Conservation (phyloP, 2,329 filamentous ascomycete species). For the Metarhizium guizhouense region DNA sequence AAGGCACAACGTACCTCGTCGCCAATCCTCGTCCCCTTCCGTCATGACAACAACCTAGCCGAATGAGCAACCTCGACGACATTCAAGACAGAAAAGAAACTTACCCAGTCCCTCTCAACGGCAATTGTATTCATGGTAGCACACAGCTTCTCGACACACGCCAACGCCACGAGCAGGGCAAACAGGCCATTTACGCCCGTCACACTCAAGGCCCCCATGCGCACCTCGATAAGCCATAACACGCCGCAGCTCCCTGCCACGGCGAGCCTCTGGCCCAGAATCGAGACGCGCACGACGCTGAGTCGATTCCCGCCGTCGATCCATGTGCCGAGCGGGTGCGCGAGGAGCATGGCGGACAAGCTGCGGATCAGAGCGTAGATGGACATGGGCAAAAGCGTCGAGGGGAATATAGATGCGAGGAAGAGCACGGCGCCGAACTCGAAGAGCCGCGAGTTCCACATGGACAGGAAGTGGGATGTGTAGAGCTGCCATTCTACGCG, state of each 20-base stretch:
- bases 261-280: slow-evolving; percentile 11
- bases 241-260: too few species aligned
- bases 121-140: too few species aligned
- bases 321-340: slow-evolving; percentile 46
- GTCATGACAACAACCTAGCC: slow-evolving; percentile 16
- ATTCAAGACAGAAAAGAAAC: slow-evolving; percentile 38
- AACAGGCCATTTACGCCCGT: too few species aligned
- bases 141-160: too few species aligned
- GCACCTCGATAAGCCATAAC: too few species aligned
- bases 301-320: slow-evolving; percentile 50
- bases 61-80: slow-evolving; percentile 31
- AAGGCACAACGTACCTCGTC: not conserved
- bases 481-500: slow-evolving; percentile 31
- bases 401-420: slow-evolving; percentile 44
- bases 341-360: slow-evolving; percentile 46
- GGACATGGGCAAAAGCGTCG: slow-evolving; percentile 56
- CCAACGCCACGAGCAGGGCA: too few species aligned
- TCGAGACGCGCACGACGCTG: slow-evolving; percentile 40
- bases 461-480: slow-evolving; percentile 51
- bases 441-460: slow-evolving; percentile 56
- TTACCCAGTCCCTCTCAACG: too few species aligned
- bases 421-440: slow-evolving; percentile 27
- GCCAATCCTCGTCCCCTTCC: slow-evolving; percentile 4
- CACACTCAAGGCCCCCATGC: too few species aligned
- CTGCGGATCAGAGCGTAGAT: slow-evolving; percentile 59